These are phyloP conservation scores for Podospora appendiculata DNA, from an alignment of 495 filamentous ascomycete species.

Conservation along the genomic window DNA sequence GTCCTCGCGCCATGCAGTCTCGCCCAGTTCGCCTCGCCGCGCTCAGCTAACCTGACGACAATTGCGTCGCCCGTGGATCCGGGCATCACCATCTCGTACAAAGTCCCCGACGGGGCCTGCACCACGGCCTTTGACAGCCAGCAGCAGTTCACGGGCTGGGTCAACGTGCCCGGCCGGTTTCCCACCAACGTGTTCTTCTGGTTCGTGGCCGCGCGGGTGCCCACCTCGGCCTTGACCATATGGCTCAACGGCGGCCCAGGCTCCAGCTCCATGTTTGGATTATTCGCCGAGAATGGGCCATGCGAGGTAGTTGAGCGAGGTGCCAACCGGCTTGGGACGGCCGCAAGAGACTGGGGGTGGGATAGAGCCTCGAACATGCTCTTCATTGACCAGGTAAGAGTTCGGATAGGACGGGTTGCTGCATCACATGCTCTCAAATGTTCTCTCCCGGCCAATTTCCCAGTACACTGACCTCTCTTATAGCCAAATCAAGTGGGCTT, in stretches of 20 bases:
- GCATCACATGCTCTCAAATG: no score
- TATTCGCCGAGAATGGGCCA: constrained; percentile 53
- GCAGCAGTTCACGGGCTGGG: constrained; percentile 46
- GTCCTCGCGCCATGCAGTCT: neutral
- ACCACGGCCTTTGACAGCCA: constrained; percentile 46
- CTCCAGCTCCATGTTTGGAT: constrained; percentile 57
- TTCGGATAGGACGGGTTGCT: no score
- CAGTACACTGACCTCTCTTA: constrained; percentile 16
- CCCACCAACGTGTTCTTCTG: constrained; percentile 70
- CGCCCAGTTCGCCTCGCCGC: constrained; percentile 9
- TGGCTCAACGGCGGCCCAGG: constrained; percentile 66
- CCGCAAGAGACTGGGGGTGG: constrained; percentile 51
- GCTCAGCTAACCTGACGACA: constrained; percentile 32
- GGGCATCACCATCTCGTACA: constrained; percentile 55
- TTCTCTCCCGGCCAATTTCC: constrained; percentile 9
- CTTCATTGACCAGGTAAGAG: constrained; percentile 54
- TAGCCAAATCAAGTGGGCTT: constrained; percentile 52
- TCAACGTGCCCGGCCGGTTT: constrained; percentile 42
- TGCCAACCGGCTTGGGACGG: constrained; percentile 40
- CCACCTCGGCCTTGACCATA: constrained; percentile 53
- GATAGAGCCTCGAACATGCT: constrained; percentile 68
- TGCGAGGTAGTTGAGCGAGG: constrained; percentile 39
- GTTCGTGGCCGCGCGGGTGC: constrained; percentile 61
- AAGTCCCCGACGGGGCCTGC: constrained; percentile 46
- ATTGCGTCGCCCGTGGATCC: constrained; percentile 49